Evolutionary conservation across 257 asterid genomes (phyloP).

Genomic region (Solanum chaucha): DNA sequence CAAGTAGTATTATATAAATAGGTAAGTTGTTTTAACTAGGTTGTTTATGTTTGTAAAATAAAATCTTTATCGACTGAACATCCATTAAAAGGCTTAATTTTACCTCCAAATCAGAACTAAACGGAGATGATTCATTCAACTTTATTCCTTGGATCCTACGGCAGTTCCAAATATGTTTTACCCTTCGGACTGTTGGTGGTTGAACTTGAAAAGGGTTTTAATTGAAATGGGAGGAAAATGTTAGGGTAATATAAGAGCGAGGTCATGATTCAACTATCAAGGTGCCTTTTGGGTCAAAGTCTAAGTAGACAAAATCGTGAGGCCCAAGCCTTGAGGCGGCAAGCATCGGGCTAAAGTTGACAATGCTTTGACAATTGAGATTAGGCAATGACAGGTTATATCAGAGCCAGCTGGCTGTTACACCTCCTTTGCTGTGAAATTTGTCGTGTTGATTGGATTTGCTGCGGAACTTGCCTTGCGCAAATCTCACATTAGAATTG

Average conservation of each 20-base stretch:
- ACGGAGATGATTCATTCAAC: neutral
- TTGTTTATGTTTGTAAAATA: neutral
- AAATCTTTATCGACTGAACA: neutral
- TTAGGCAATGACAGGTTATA: neutral
- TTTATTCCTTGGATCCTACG: neutral
- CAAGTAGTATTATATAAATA: neutral
- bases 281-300: neutral
- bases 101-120: neutral
- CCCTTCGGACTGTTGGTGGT: neutral
- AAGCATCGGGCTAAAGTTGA: neutral
- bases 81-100: neutral
- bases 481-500: neutral
- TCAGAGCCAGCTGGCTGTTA: neutral
- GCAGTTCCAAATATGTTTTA: neutral
- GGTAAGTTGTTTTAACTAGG: neutral
- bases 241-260: neutral
- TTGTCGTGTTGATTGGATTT: neutral
- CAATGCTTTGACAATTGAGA: neutral
- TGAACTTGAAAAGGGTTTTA: neutral
- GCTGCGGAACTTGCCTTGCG: neutral
- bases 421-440: neutral
- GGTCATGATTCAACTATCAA: neutral
- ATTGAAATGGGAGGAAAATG: neutral
- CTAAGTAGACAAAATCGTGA: neutral
- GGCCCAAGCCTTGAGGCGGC: neutral